Evolutionary conservation across 2,329 filamentous ascomycete species (phyloP), one percentile per base, ranked within the genome.

Genomic region (Pleurostoma richardsiae): DNA sequence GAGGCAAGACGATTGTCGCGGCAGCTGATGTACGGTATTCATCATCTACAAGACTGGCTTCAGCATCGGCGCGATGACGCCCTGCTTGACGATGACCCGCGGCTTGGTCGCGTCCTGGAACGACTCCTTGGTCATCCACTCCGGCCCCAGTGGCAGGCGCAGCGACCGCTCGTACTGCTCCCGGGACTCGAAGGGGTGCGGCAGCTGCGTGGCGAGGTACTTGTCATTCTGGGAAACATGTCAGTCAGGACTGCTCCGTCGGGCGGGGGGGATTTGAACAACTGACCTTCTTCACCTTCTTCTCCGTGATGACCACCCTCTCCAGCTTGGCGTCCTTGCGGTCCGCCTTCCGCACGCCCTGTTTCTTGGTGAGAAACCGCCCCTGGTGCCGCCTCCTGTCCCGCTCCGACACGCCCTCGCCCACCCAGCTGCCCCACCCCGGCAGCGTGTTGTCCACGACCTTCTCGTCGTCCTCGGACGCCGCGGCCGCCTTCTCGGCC

Each of bases 81-180:
- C 94, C 70, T 91, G 88, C 74, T 95, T 96, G 65, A 96, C 73
- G 65, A 97, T 74, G 54, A 97, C 80, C 58, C 90, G 82, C 49
- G 94, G 94, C 78, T 92, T 95, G 49, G 88, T 95, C 51, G 81
- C 81, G 57, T 86, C 82, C 73, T 97, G 91, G 77, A 94, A 94
- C 10, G 87, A 90, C 72, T 90, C 83, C 79, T 96, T 96, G n/a
- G 92, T 97, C 56, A 85, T 83, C 91, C 92, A 99, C 68, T 99
- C 92, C 11, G 87, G 89, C 2, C 94, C 94, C 50, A 97, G 82
- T 2, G 94, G 94, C 55, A 96, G 70, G 40, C 92, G 78, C 49
- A 97, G 72, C 53, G 86, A 88, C 43, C 92, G 76, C 74, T 99
- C 94, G 69, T 97, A 97, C 73, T 96, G 90, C 60, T 87, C 79